Base-by-base conservation (phyloP, 2,329 filamentous ascomycete genomes). In the Balansia obtecta region DNA sequence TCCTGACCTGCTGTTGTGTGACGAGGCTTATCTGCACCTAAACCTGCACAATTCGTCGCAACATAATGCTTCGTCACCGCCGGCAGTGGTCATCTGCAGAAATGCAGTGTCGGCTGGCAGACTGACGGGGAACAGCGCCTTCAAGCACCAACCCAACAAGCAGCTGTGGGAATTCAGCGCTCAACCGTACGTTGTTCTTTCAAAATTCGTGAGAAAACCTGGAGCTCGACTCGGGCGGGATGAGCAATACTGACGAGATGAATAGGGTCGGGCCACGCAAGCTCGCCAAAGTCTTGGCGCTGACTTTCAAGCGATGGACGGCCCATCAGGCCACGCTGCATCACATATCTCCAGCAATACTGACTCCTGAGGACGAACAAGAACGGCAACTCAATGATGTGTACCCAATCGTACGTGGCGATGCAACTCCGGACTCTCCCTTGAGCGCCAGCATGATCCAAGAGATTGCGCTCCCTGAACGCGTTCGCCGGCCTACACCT, bases 111-210 rank as follows among this genome's bases (percentile, higher is more conserved):
- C 50, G 22, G 50, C 46, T 8, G 34, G 46, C 2, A 20, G 46
- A 12, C 40, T 52, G 6, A 43, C 46, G 2, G 50, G 43, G 15
- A 52, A 42, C 30, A 38, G 13, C 15, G 37, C 37, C 13, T 48
- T 45, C 30, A 52, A 49, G 46, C 41, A 41, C 8, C 42, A 43
- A 16, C 42, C 50, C 7, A 46, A 52, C 46, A 50, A 51, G 15
- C 57, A 57, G 10, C 52, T 67, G 13, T 59, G 66, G 20, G 68
- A 69, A 45, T 68, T 67, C 43, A 62, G 68, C 22, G 65, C 66
- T 3, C 67, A 68, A 42, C 68, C 68, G 62, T 67, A 51, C 2
- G 46, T 48, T 12, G 11, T 20, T n/a, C n/a, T n/a, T 42, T 42
- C 10, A 12, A 12, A 18, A 9, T 42, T 20, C n/a, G 1, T 18